A percentile compares a stretch with the other conserved stretches of the same genome.
Conservation (phyloP, 805 yeast genomes). For the Candida caryicola region DNA sequence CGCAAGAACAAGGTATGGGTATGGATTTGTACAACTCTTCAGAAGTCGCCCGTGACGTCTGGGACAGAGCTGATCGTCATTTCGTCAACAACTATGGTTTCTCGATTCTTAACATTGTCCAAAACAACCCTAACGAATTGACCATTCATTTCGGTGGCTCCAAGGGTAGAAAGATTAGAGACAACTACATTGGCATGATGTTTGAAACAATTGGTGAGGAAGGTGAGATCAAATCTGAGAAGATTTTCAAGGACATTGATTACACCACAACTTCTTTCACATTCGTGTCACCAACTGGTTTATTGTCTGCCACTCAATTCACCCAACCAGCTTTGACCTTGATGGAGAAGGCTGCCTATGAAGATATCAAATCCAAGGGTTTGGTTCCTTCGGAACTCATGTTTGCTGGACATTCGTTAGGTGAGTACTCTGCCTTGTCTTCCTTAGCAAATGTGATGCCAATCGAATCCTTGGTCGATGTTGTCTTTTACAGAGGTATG, state of each 20-base stretch:
- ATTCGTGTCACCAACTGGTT: slow-evolving; percentile 89
- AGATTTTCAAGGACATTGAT: slow-evolving; percentile 89
- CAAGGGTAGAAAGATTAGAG: slow-evolving; percentile 91
- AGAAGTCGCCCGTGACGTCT: slow-evolving; percentile 88
- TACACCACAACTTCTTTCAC: slow-evolving; percentile 80
- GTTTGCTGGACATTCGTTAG: slow-evolving; percentile 99
- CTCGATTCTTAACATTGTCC: slow-evolving; percentile 93
- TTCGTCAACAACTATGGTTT: slow-evolving; percentile 93
- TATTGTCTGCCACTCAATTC: slow-evolving; percentile 96
- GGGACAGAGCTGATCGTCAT: slow-evolving; percentile 97
- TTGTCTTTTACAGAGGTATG: slow-evolving; percentile 99
- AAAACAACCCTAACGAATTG: slow-evolving; percentile 90
- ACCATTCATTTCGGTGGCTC: slow-evolving; percentile 98
- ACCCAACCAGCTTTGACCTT: slow-evolving; percentile 98
- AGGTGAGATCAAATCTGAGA: slow-evolving; percentile 84
- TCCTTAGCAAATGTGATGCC: slow-evolving; percentile 99
- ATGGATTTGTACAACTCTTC: slow-evolving; percentile 94
- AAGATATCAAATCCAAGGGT: slow-evolving; percentile 95
- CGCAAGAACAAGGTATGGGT: slow-evolving; percentile 99
- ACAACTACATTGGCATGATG: slow-evolving; percentile 94
- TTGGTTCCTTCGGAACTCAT: slow-evolving; percentile 88
- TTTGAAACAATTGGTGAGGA: slow-evolving; percentile 89
- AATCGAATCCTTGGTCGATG: slow-evolving; percentile 93
- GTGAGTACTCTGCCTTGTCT: slow-evolving; percentile 97
- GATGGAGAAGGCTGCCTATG: slow-evolving; percentile 99